phyloP scores from a whole-genome alignment of 2,329 filamentous ascomycete genomes.

The Arthrobotrys musiformis region DNA sequence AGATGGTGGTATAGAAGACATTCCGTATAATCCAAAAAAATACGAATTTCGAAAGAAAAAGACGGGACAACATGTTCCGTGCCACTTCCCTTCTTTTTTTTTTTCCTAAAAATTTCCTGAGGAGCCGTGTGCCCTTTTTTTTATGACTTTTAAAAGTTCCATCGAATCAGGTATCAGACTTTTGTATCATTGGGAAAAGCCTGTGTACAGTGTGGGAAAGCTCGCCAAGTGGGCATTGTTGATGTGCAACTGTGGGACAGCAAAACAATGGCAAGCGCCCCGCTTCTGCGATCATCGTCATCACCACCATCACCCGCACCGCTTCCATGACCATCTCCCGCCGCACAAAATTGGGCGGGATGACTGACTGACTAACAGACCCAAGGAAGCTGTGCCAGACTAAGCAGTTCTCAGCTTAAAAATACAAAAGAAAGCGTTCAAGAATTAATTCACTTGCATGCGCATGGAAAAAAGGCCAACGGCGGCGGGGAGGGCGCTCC shows the following conservation, averaged over 20 bases:
- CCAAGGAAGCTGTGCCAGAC: not conserved
- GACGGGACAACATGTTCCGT: not conserved
- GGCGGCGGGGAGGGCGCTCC: slow-evolving; percentile 20
- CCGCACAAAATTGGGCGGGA: too few species aligned
- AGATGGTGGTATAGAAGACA: slow-evolving; percentile 7
- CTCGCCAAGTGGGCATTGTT: slow-evolving; percentile 21
- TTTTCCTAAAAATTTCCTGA: too few species aligned
- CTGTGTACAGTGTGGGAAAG: too few species aligned
- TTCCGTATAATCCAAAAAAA: not conserved
- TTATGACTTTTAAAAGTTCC: too few species aligned
- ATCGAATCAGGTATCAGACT: not conserved
- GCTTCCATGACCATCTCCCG: slow-evolving; percentile 10
- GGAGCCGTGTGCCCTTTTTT: too few species aligned
- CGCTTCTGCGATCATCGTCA: slow-evolving; percentile 7
- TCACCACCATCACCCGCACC: slow-evolving; percentile 1
- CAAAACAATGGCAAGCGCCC: slow-evolving; percentile 20
- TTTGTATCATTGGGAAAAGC: not conserved
- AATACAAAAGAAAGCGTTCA: too few species aligned
- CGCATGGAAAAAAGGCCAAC: too few species aligned
- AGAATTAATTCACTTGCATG: slow-evolving; percentile 14
- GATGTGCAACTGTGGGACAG: not conserved
- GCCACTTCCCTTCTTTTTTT: too few species aligned
- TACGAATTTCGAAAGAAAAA: not conserved
- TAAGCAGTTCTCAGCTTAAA: slow-evolving; percentile 11
- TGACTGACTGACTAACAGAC: slow-evolving; percentile 8